Evolutionary conservation across 129 eudicot genomes (phyloP).

Genomic region (sunflower (Helianthus annuus)): HanXRQr2.0-SUNRISE NC_035436.2:207076931-207077430

Average conservation of each 20-base stretch:
- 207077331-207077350: too few relatives aligned
- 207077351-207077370: too few relatives aligned
- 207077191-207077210: too few relatives aligned
- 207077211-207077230: conserved; percentile 32
- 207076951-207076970: too few relatives aligned
- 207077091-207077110: background rate
- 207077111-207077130: too few relatives aligned
- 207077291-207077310: conserved; percentile 38
- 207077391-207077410: too few relatives aligned
- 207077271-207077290: conserved; percentile 21
- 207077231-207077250: conserved; percentile 10
- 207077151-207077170: too few relatives aligned
- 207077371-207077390: conserved; percentile 2
- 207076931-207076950: too few relatives aligned
- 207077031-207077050: conserved; percentile 30
- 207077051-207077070: conserved; percentile 21
- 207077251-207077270: conserved; percentile 18
- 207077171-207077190: too few relatives aligned
- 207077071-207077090: conserved; percentile 36
- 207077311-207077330: background rate
- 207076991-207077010: too few relatives aligned
- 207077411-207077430: background rate
- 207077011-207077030: background rate
- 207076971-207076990: too few relatives aligned
- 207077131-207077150: too few relatives aligned